These are phyloP conservation scores for Fusarium torreyae DNA, from an alignment of 2,329 filamentous ascomycete species.

Conservation along the genomic window DNA sequence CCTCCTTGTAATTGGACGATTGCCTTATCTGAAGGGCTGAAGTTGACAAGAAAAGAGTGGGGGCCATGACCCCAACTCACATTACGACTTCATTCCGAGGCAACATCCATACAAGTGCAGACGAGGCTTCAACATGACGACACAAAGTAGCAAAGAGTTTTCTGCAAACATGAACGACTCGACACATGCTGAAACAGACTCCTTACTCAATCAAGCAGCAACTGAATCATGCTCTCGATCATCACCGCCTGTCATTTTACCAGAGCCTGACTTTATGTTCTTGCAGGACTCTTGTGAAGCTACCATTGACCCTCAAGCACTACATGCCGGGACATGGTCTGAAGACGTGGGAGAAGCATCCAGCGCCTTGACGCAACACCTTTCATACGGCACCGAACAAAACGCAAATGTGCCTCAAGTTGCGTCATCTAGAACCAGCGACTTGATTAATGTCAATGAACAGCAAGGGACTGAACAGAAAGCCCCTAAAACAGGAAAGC, in stretches of 20 bases:
- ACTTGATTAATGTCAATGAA: not conserved
- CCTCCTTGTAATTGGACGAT: not conserved
- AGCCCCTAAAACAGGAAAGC: slow-evolving; percentile 25
- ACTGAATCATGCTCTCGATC: too few relatives aligned
- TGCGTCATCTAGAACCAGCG: not conserved
- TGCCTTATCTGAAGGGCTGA: slow-evolving; percentile 5
- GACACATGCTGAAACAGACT: not conserved
- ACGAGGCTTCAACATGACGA: not conserved
- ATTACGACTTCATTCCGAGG: not conserved
- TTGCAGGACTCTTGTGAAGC: not conserved
- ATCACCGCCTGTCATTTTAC: too few relatives aligned
- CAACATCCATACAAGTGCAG: not conserved
- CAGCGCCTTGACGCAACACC: not conserved
- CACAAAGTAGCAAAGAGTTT: too few relatives aligned
- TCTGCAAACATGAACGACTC: not conserved
- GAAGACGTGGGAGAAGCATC: not conserved
- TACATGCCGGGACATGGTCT: not conserved
- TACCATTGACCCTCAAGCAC: not conserved
- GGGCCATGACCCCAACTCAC: not conserved
- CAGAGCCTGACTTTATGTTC: too few relatives aligned
- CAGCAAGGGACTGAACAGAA: not conserved
- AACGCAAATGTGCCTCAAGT: not conserved
- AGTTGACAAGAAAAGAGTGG: slow-evolving; percentile 33
- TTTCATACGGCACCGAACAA: not conserved
- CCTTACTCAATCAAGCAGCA: not conserved